Evolutionary conservation across 495 filamentous ascomycete species (phyloP), one percentile per base, ranked within the genome.

Genomic region (Coniosporium apollinis): DNA sequence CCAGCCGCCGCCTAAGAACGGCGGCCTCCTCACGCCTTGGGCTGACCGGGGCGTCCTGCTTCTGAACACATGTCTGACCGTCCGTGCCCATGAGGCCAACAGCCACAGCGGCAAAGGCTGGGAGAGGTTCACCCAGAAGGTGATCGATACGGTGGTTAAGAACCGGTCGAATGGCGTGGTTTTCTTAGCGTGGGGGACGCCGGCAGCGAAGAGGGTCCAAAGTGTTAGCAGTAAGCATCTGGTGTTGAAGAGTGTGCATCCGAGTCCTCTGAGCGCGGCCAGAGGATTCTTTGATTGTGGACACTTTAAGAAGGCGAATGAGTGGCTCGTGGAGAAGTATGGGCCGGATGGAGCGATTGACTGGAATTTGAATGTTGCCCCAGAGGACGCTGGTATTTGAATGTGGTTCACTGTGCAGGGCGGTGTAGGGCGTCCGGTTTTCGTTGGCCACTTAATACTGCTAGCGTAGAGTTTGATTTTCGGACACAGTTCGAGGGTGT

Each of bases 61-160:
- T 54, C 67, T 97, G 34, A 97, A 97, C 55, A 83, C 89, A 7
- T 87, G 80, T 45, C 65, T 97, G 11, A 94, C 89, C 0, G 89
- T 97, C 28, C 75, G 81, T 17, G 81, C 81, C 14, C 82, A 87
- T 50, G 70, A 86, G 36, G 72, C 89, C 14, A 84, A 83, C 48
- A 79, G 72, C 22, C 89, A 97, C 53, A 58, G 74, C 0, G 72
- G 75, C 45, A 71, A 71, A 33, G 89, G 89, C 9, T 97, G 89
- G 89, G 91, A 97, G 62, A 58, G 59, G 16, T 79, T 97, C 53
- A 97, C 89, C 24, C 83, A 93, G 49, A 78, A 73, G 32, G 78
- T 84, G 0, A 87, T 97, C 42, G 82, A 96, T 39, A 67, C 78
- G 2, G 81, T 96, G 4, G 77, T 80, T 3, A 69, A 74, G 50